phyloP scores from a whole-genome alignment of 2,329 filamentous ascomycete genomes.

The Bipolaris zeicola region DNA sequence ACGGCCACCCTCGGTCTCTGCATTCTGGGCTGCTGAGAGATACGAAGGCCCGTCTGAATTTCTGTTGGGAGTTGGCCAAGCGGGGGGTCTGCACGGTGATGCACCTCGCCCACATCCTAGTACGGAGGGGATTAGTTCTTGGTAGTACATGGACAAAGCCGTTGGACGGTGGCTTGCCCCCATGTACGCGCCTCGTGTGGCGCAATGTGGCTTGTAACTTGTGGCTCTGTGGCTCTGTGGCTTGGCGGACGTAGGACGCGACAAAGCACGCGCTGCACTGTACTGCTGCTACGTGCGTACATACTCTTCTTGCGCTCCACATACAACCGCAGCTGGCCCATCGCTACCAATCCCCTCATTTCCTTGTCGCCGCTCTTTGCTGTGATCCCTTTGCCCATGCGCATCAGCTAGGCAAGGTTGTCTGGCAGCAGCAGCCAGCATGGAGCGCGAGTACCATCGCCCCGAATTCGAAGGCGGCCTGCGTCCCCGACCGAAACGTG shows the following conservation, averaged over 20 bases:
- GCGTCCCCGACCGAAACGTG: slow-evolving; percentile 46
- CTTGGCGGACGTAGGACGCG: slow-evolving; percentile 11
- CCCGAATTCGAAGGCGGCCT: slow-evolving; percentile 42
- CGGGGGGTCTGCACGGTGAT: slow-evolving; percentile 22
- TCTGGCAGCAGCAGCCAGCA: slow-evolving; percentile 21
- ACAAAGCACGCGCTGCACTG: slow-evolving; percentile 14
- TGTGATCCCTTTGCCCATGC: slow-evolving; percentile 7
- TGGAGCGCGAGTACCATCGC: slow-evolving; percentile 47
- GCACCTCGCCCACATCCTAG: slow-evolving; percentile 15
- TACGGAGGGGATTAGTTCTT: no score
- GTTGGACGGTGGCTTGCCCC: slow-evolving; percentile 12
- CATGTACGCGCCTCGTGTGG: neutral
- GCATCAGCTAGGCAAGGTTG: neutral
- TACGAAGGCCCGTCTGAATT: slow-evolving; percentile 15
- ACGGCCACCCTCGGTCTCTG: slow-evolving; percentile 10
- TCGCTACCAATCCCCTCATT: neutral
- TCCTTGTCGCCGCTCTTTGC: slow-evolving; percentile 1
- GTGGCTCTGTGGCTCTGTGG: slow-evolving; percentile 4
- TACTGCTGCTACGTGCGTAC: neutral
- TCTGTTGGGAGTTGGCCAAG: slow-evolving; percentile 28
- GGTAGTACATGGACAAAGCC: neutral
- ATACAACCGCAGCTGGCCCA: slow-evolving; percentile 5
- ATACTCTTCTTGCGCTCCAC: neutral
- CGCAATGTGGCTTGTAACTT: slow-evolving; percentile 7
- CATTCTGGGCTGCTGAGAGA: slow-evolving; percentile 10